Conservation (phyloP, 73 alveolate genomes). For the Paramecium primaurelia region DNA sequence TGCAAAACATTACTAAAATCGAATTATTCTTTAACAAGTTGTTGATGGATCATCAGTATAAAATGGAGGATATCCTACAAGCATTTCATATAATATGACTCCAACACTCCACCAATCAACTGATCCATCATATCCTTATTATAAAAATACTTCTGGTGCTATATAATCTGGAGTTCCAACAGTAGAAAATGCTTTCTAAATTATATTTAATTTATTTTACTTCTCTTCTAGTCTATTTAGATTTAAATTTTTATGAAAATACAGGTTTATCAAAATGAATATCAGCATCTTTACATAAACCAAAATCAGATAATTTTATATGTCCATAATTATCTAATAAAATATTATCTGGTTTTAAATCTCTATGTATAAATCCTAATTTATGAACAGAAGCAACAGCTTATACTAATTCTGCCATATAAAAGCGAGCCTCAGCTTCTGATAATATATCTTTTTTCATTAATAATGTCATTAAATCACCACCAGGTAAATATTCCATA, state of each 20-base stretch:
- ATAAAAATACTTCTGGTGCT: slow-evolving; percentile 95
- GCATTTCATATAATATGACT: slow-evolving; percentile 93
- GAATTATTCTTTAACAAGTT: slow-evolving; percentile 79
- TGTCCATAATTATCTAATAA: slow-evolving; percentile 51
- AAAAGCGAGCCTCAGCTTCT: slow-evolving; percentile 52
- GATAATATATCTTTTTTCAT: slow-evolving; percentile 59
- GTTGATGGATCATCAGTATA: slow-evolving; percentile 85
- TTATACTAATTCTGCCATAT: slow-evolving; percentile 52
- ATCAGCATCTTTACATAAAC: slow-evolving; percentile 57
- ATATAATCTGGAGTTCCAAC: slow-evolving; percentile 99
- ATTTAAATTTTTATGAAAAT: not conserved
- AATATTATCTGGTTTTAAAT: slow-evolving; percentile 57
- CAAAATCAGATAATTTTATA: slow-evolving; percentile 54
- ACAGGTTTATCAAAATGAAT: not conserved
- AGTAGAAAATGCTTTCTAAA: slow-evolving; percentile 82
- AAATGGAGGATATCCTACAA: slow-evolving; percentile 97
- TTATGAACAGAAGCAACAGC: slow-evolving; percentile 58
- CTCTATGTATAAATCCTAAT: slow-evolving; percentile 55
- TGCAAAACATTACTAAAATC: slow-evolving; percentile 78
- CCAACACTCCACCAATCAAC: slow-evolving; percentile 99
- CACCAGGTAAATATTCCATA: slow-evolving; percentile 86
- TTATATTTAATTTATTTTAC: not conserved
- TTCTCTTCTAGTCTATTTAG: slow-evolving; percentile 76
- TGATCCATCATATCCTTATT: slow-evolving; percentile 84
- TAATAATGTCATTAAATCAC: slow-evolving; percentile 81